Percentiles rank a stretch among this genome's conserved stretches.
phyloP scores from a whole-genome alignment of 2,329 filamentous ascomycete genomes.

The Penicillium digitatum region DNA sequence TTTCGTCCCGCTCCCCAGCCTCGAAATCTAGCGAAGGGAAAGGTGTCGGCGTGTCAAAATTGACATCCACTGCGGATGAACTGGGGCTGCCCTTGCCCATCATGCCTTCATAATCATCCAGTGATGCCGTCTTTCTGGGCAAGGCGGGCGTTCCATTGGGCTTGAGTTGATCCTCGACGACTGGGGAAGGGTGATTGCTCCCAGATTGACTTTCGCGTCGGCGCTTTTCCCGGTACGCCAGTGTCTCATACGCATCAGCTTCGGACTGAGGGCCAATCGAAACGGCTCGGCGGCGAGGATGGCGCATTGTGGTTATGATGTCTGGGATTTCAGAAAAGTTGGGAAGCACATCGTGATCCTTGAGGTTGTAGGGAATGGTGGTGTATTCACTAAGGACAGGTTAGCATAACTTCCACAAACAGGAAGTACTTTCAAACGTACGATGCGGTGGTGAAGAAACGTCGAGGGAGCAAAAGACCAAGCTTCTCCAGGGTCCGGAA shows the following conservation, averaged over 20 bases:
- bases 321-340: constrained; percentile 81
- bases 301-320: constrained; percentile 75
- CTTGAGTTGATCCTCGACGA: constrained; percentile 23
- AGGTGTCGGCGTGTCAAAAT: constrained; percentile 24
- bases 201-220: constrained; percentile 58
- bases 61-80: constrained; percentile 32
- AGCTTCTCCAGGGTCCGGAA: constrained; percentile 80
- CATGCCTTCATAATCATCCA: constrained; percentile 66
- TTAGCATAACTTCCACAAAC: constrained; percentile 12
- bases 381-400: constrained; percentile 63
- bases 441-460: constrained; percentile 87
- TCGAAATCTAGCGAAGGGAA: constrained; percentile 31
- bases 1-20: constrained; percentile 54
- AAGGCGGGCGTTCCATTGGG: constrained; percentile 36
- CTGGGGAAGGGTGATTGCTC: constrained; percentile 23
- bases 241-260: constrained; percentile 90
- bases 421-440: constrained; percentile 34
- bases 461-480: constrained; percentile 75
- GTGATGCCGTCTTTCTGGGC: constrained; percentile 46
- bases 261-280: constrained; percentile 93
- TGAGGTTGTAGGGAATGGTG: constrained; percentile 67
- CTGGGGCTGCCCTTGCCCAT: constrained; percentile 63
- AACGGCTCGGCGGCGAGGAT: constrained; percentile 73
- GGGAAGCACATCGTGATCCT: constrained; percentile 84
- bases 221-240: constrained; percentile 79